A percentile compares a stretch with the other conserved stretches of the same genome.
These are phyloP conservation scores for Datura wrightii DNA, from an alignment of 257 asterid genomes.

Conservation along the genomic window DNA sequence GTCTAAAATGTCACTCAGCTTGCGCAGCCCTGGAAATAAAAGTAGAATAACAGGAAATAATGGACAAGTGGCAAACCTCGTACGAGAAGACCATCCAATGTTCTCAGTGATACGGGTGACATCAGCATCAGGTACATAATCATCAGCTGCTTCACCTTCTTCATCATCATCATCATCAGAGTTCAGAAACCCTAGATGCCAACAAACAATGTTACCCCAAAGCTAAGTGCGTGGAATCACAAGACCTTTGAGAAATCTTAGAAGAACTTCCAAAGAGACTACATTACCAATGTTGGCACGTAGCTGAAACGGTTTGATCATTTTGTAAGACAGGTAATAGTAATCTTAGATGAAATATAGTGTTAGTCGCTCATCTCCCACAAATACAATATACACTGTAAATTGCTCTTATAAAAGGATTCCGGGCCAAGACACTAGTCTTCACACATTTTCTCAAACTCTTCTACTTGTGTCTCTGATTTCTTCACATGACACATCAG, in stretches of 20 bases:
- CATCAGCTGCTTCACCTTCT: slow-evolving; percentile 70
- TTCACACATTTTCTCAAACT: slow-evolving; percentile 9
- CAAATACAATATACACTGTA: neutral
- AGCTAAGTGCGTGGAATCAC: slow-evolving; percentile 1
- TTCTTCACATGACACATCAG: neutral
- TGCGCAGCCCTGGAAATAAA: neutral
- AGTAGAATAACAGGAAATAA: neutral
- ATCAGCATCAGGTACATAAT: slow-evolving; percentile 60
- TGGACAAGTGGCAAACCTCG: slow-evolving; percentile 59
- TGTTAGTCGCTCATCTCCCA: neutral
- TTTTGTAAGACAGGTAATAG: neutral
- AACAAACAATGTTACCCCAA: slow-evolving; percentile 35
- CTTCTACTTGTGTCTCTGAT: neutral
- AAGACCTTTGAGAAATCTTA: neutral
- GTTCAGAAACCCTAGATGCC: slow-evolving; percentile 78
- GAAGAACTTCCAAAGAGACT: neutral
- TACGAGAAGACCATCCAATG: slow-evolving; percentile 99
- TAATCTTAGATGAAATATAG: slow-evolving; percentile 9
- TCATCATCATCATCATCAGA: slow-evolving; percentile 87
- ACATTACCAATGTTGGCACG: neutral
- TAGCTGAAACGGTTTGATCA: neutral
- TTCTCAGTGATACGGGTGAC: slow-evolving; percentile 68
- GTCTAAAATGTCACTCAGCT: neutral
- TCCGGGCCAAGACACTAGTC: neutral
- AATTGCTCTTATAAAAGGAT: neutral